Base-by-base conservation (phyloP, 768 basidiomycete species). In the Mycena epipterygia region DNA sequence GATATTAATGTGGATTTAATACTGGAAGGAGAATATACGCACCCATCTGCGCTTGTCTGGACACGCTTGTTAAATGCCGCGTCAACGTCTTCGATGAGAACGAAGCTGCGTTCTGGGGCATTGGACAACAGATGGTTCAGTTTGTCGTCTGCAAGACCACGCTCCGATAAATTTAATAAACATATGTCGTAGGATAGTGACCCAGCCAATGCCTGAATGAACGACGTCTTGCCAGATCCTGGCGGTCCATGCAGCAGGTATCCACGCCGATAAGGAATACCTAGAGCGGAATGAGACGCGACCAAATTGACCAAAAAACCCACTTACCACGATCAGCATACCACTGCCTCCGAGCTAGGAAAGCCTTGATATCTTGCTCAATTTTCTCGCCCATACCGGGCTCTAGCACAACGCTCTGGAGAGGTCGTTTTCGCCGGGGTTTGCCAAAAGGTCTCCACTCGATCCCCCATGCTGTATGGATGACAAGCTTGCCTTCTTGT, bases 191-290 rank as follows among this genome's bases (percentile, higher is more conserved):
- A 99, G 35, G 91, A 91, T 35, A 99, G 82, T 14, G 91, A 89
- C 9, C 97, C 98, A 13, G 98, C 98, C 33, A 99, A 87, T 16
- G 98, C 96, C 82, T 99, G 97, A 74, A 99, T 99, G 83, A 95
- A 99, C 8, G 98, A 99, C 1, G 97, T 97, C 79, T 99, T 99
- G 56, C 98, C 98, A 0, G 96, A 98, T 19, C 98, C 98, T 9
- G 98, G 98, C 25, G 98, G 98, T 14, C 98, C 98, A 76, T 99
- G 90, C 19, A 99, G 83, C 13, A 99, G 88, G 80, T 98, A 98
- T 42, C 98, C 98, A 70, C 98, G 89, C 27, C 98, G 91, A 78
- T 99, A 99, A 0, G 98, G 98, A 68, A 99, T 98, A 21, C 97
- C 97, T 98, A 68, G 37, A 51, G 65, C 42, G 57, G 37, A 51